Percentiles rank a stretch among this genome's conserved stretches.
Evolutionary conservation across 2,329 filamentous ascomycete species (phyloP).

Genomic region (Calonectria leucothoes): DNA sequence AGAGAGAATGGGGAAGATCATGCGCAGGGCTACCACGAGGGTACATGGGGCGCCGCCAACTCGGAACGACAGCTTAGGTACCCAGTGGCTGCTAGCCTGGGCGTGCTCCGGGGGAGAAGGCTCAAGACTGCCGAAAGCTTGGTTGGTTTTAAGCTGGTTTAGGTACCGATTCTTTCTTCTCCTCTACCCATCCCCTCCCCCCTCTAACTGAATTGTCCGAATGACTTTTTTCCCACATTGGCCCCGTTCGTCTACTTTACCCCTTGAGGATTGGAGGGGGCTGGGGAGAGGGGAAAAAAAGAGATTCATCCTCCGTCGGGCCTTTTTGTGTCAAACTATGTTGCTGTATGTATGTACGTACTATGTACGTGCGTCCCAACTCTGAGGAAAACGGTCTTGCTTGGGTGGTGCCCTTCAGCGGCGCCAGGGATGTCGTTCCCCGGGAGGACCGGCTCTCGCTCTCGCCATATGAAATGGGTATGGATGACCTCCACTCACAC

Average conservation of each 20-base stretch:
- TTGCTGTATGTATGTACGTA: too few species aligned
- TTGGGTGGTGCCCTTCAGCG: not conserved
- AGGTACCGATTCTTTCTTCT: not conserved
- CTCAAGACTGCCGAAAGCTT: not conserved
- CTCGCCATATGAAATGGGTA: not conserved
- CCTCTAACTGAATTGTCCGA: not conserved
- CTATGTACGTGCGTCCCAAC: conserved; percentile 2
- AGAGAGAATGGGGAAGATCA: conserved; percentile 27
- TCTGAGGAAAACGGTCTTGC: not conserved
- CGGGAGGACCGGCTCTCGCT: conserved; percentile 13
- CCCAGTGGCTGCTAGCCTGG: too few species aligned
- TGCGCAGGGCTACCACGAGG: conserved; percentile 27
- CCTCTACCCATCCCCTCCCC: too few species aligned
- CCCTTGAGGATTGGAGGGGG: not conserved
- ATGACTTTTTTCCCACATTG: not conserved
- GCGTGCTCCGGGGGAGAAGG: conserved; percentile 3
- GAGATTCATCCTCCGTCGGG: not conserved
- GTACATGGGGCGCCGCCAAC: not conserved
- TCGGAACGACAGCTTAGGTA: not conserved
- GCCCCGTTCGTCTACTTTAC: not conserved
- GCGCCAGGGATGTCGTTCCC: conserved; percentile 18
- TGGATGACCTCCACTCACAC: not conserved
- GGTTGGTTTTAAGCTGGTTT: not conserved
- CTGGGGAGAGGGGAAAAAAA: not conserved
- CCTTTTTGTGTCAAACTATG: conserved; percentile 2